These are phyloP conservation scores for Pichia sp. DNA, from an alignment of 1,139 yeast genomes.

Conservation along the genomic window DNA sequence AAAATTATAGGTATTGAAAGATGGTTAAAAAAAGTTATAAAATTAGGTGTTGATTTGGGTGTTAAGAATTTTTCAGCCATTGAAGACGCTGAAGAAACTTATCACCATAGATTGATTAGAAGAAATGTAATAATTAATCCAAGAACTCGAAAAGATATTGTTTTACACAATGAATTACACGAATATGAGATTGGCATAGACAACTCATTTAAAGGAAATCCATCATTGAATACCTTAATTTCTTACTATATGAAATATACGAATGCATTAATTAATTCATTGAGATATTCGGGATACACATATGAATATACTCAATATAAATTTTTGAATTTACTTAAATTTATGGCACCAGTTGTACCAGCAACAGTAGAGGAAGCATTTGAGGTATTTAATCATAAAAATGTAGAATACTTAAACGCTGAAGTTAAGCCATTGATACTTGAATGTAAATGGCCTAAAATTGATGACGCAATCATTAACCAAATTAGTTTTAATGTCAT, in stretches of 20 bases:
- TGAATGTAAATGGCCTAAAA: constrained; percentile 46
- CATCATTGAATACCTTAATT: constrained; percentile 75
- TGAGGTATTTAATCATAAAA: constrained; percentile 40
- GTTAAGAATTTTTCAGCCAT: not conserved
- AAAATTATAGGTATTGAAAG: constrained; percentile 83
- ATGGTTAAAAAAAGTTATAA: constrained; percentile 65
- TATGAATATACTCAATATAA: constrained; percentile 9
- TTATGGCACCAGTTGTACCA: constrained; percentile 75
- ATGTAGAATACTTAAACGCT: not conserved
- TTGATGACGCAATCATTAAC: constrained; percentile 34
- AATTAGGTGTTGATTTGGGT: constrained; percentile 31
- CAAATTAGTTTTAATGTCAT: constrained; percentile 44
- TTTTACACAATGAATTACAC: constrained; percentile 54
- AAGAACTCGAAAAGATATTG: constrained; percentile 35
- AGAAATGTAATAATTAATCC: constrained; percentile 9
- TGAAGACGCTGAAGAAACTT: not conserved
- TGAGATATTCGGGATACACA: constrained; percentile 25
- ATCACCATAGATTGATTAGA: not conserved
- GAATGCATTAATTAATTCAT: constrained; percentile 40
- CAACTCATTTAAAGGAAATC: constrained; percentile 49
- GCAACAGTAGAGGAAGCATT: constrained; percentile 78
- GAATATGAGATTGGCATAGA: constrained; percentile 45
- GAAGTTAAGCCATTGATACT: constrained; percentile 33
- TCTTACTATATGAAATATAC: constrained; percentile 89
- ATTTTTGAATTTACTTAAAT: constrained; percentile 40